A percentile compares a stretch with the other conserved stretches of the same genome.
Conservation (phyloP, 768 basidiomycete species). For the Boletus patriciae region DNA sequence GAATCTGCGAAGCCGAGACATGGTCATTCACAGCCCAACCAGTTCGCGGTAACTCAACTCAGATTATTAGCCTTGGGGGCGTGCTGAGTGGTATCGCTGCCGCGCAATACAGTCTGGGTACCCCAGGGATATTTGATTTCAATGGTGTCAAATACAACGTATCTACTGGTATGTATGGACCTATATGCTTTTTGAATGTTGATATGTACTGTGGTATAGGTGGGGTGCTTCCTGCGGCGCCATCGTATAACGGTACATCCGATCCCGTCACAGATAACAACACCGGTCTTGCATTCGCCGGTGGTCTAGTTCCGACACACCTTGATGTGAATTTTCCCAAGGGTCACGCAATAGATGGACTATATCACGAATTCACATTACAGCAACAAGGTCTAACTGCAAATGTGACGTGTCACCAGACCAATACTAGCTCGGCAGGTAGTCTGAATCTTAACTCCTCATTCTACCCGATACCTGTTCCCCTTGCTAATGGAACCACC, state of each 20-base stretch:
- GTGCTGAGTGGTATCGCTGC: constrained; percentile 18
- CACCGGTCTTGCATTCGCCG: neutral
- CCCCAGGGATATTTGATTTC: constrained; percentile 11
- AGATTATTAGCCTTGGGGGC: constrained; percentile 7
- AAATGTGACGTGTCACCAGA: neutral
- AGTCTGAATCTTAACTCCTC: neutral
- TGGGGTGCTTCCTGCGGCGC: constrained; percentile 8
- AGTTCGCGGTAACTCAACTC: constrained; percentile 17
- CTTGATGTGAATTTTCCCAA: neutral
- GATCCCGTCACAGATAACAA: neutral
- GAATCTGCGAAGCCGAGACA: neutral
- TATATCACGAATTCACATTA: neutral
- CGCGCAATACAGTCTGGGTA: constrained; percentile 8
- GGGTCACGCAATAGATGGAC: neutral
- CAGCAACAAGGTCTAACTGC: constrained; percentile 22
- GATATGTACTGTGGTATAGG: neutral
- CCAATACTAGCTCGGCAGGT: neutral
- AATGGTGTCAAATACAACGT: constrained; percentile 20
- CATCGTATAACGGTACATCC: neutral
- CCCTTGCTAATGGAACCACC: neutral
- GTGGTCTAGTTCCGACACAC: constrained; percentile 5
- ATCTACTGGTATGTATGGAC: constrained; percentile 9
- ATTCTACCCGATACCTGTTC: neutral
- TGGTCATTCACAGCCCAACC: neutral
- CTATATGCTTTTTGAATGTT: neutral